These are phyloP conservation scores for Selenicereus undatus DNA, from an alignment of 148 eudicot species.

Conservation along the genomic window DNA sequence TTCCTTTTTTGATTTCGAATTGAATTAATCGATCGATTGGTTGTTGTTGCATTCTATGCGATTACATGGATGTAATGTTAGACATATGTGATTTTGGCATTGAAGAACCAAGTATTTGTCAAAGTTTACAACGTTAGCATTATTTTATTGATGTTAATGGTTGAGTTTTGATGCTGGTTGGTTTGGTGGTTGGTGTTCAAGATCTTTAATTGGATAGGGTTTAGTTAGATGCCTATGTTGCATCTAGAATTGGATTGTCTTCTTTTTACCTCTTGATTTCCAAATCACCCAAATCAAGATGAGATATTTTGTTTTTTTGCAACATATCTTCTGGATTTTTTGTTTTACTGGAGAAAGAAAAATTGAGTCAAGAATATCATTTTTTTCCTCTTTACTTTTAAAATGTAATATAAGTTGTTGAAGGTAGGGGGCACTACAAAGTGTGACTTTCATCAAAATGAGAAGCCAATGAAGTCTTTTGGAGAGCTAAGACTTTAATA, in stretches of 20 bases:
- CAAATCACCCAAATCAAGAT: too few species aligned
- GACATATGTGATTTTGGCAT: not conserved
- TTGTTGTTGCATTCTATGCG: not conserved
- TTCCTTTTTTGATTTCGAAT: not conserved
- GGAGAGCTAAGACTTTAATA: too few species aligned
- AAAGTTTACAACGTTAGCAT: not conserved
- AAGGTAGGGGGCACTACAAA: too few species aligned
- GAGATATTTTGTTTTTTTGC: too few species aligned
- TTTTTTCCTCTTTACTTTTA: too few species aligned
- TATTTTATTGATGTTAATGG: slow-evolving; percentile 2
- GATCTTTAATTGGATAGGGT: not conserved
- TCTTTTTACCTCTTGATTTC: too few species aligned
- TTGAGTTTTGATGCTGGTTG: not conserved
- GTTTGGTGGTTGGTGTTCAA: not conserved
- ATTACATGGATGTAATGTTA: slow-evolving; percentile 8
- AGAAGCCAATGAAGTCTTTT: too few species aligned
- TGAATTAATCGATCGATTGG: not conserved
- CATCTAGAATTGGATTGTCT: not conserved
- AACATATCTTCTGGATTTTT: too few species aligned
- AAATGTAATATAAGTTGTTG: too few species aligned
- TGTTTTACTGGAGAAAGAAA: too few species aligned
- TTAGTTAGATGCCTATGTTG: not conserved
- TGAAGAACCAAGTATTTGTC: not conserved
- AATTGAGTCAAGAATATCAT: too few species aligned
- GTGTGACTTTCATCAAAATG: too few species aligned